Percentiles rank a stretch among this genome's conserved stretches.
phyloP scores from a whole-genome alignment of 441 rosid species.

The Eutrema salsugineum region DNA sequence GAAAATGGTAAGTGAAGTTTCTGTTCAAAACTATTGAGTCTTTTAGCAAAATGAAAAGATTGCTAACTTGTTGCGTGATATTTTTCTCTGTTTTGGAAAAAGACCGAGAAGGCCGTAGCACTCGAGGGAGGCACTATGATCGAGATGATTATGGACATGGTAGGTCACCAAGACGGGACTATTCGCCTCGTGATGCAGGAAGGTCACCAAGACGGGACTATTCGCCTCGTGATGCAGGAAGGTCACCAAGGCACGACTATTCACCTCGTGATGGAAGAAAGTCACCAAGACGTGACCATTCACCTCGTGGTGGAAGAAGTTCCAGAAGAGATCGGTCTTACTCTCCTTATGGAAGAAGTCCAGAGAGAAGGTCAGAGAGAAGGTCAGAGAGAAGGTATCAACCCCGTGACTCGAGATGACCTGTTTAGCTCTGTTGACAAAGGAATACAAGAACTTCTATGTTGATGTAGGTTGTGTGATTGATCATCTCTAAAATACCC shows the following conservation, averaged over 20 bases:
- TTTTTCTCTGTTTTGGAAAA: not conserved
- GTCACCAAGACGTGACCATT: slow-evolving; percentile 70
- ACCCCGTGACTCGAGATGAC: slow-evolving; percentile 54
- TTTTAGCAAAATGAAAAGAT: not conserved
- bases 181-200: slow-evolving; percentile 63
- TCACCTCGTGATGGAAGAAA: slow-evolving; percentile 66
- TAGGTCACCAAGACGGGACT: slow-evolving; percentile 66
- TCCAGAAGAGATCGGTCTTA: no score
- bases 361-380: slow-evolving; percentile 30
- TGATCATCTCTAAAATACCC: not conserved
- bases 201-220: slow-evolving; percentile 72
- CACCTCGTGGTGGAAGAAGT: slow-evolving; percentile 60
- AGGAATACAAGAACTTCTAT: not conserved
- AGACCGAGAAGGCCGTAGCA: slow-evolving; percentile 42
- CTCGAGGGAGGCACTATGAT: slow-evolving; percentile 50
- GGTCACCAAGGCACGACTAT: slow-evolving; percentile 70
- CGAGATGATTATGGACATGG: slow-evolving; percentile 63
- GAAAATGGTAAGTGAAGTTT: slow-evolving; percentile 49
- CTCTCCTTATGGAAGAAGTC: no score
- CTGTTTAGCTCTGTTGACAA: slow-evolving; percentile 8
- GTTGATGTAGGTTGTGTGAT: slow-evolving; percentile 21
- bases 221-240: slow-evolving; percentile 62
- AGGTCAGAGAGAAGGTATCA: slow-evolving; percentile 26
- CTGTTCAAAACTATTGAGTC: not conserved
- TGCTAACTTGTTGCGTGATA: slow-evolving; percentile 3